Evolutionary conservation across 2,329 filamentous ascomycete genomes (phyloP).

Genomic region (Fonsecaea pedrosoi): DNA sequence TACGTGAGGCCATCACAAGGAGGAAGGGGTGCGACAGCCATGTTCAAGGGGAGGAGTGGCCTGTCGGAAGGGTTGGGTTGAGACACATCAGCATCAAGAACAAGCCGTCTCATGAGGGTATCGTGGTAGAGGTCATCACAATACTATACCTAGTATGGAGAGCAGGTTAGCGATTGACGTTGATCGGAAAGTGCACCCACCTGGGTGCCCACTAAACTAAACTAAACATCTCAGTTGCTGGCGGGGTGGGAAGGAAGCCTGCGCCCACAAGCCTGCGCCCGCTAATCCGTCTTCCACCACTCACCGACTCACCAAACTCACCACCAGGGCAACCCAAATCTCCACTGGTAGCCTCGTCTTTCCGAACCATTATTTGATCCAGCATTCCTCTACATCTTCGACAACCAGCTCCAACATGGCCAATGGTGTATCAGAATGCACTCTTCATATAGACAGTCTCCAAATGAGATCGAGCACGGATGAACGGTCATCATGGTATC

Average conservation of each 20-base stretch:
- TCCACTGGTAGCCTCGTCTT: background rate
- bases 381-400: background rate
- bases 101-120: background rate
- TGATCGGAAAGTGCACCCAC: background rate
- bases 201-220: no score
- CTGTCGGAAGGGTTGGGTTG: background rate
- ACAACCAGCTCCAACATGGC: background rate
- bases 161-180: background rate
- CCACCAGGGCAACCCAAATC: background rate
- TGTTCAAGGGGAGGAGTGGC: conserved; percentile 15
- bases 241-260: background rate
- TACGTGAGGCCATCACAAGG: conserved; percentile 31
- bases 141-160: background rate
- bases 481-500: conserved; percentile 19
- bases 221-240: background rate
- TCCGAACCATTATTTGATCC: background rate
- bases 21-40: conserved; percentile 21
- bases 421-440: background rate
- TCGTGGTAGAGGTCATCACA: conserved; percentile 1
- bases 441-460: background rate
- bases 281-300: background rate
- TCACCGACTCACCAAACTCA: background rate
- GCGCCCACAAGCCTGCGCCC: no score
- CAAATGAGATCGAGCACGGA: background rate
- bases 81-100: background rate